Percentiles rank a stretch among this genome's conserved stretches.
These are phyloP conservation scores for Filosporella fistucella DNA, from an alignment of 495 filamentous ascomycete species.

Conservation along the genomic window DNA sequence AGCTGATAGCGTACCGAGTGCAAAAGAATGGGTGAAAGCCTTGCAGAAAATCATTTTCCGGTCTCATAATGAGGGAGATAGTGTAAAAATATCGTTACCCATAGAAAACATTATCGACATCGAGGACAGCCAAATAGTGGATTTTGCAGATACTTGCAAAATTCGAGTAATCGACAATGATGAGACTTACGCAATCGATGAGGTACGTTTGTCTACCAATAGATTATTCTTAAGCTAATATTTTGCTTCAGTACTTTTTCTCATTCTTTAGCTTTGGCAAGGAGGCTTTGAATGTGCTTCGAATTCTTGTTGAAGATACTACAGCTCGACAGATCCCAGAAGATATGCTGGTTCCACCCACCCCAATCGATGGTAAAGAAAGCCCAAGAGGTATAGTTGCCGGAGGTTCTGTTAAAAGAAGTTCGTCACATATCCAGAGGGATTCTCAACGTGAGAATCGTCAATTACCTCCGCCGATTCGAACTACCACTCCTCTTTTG, in stretches of 20 bases:
- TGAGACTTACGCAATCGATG: constrained; percentile 91
- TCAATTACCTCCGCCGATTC: constrained; percentile 9
- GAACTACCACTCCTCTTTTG: constrained; percentile 36
- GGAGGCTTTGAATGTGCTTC: constrained; percentile 78
- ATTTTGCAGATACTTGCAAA: constrained; percentile 92
- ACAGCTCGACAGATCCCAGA: constrained; percentile 41
- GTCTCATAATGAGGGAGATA: constrained; percentile 93
- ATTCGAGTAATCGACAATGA: constrained; percentile 87
- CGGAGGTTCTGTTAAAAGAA: constrained; percentile 8
- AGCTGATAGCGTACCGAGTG: constrained; percentile 82
- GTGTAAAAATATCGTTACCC: constrained; percentile 91
- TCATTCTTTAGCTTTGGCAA: constrained; percentile 87
- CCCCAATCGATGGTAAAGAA: constrained; percentile 7
- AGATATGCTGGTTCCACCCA: constrained; percentile 19
- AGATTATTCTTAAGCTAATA: neutral
- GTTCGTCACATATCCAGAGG: constrained; percentile 9
- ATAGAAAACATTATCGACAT: constrained; percentile 87
- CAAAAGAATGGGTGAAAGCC: constrained; percentile 96
- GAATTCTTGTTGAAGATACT: constrained; percentile 65
- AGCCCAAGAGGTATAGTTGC: constrained; percentile 12
- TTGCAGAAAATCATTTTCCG: constrained; percentile 94
- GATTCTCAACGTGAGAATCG: constrained; percentile 1
- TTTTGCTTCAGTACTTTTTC: constrained; percentile 75
- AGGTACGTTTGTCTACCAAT: constrained; percentile 49
- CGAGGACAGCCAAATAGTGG: constrained; percentile 86